Base-by-base conservation (phyloP, 1,284 basidiomycete species). In the Volvariella volvacea region DNA sequence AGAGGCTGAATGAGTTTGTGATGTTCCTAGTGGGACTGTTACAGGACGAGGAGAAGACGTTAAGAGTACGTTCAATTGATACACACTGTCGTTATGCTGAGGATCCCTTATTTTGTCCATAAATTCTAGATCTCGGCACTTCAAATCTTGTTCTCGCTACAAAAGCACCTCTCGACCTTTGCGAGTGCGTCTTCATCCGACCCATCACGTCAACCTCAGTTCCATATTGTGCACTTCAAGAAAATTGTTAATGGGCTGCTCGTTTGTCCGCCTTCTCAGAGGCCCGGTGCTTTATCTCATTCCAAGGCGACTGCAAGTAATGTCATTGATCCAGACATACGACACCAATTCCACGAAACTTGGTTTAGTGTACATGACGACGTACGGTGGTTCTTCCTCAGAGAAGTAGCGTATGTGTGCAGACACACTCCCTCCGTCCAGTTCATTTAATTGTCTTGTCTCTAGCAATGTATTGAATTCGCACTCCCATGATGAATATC, bases 341-440 rank as follows among this genome's bases (percentile, higher is more conserved):
- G 76, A 17, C 70, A 81, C 42, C 61, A 73, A 20, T 88, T 90
- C 56, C 65, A 81, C 46, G 74, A 78, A 31, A 79, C 73, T 8
- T 91, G 83, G 80, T 73, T 91, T 49, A 81, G 80, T 51, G 79
- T 87, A 14, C 69, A 94, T 60, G 90, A 94, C 51, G 96, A 98
- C 60, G 71, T 98, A 20, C 81, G 94, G 47, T 96, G 89, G 84
- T 91, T 89, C 62, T 96, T 96, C 67, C 76, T 97, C 48, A 79
- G 88, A 31, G 92, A 96, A 56, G 71, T 88, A 21, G 78, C 75
- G 85, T 91, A 67, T 43, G 80, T 67, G 30, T 43, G 14, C 14
- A 6, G 6, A 12, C 2, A 16, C 9, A 41, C 9, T 15, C 44
- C 44, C 6, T 20, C 44, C 39, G 33, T 43, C 47, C 50, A 51